A percentile compares a stretch with the other conserved stretches of the same genome.
These are phyloP conservation scores for Aspergillus aculeatinus DNA, from an alignment of 2,329 filamentous ascomycete species.

Conservation along the genomic window DNA sequence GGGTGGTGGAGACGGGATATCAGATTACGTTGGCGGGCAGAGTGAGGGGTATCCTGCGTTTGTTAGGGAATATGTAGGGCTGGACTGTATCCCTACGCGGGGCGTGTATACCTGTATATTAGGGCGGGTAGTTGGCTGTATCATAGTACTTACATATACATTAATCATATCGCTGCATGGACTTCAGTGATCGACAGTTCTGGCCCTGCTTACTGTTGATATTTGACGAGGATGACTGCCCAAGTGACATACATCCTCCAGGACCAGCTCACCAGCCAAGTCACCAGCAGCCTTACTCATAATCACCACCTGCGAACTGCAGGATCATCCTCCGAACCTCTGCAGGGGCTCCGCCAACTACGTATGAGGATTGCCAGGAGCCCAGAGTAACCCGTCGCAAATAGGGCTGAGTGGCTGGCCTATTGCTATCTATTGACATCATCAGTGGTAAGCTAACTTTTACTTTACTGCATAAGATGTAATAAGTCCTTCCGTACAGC, in stretches of 20 bases:
- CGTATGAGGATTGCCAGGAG: not conserved
- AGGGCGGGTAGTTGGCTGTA: not conserved
- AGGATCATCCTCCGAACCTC: not conserved
- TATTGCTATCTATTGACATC: not conserved
- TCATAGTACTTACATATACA: not conserved
- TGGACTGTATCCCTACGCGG: not conserved
- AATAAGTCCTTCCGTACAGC: too few relatives aligned
- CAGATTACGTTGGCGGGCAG: constrained; percentile 45
- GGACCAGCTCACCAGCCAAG: not conserved
- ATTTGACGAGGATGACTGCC: too few relatives aligned
- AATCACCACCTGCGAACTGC: not conserved
- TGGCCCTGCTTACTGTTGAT: too few relatives aligned
- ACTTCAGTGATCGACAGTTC: too few relatives aligned
- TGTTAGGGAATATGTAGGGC: constrained; percentile 40
- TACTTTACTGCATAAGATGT: too few relatives aligned
- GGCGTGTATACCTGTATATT: not conserved
- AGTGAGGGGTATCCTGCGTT: constrained; percentile 36
- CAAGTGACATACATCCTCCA: not conserved
- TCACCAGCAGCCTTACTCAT: not conserved
- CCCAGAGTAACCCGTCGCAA: not conserved
- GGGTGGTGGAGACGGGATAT: constrained; percentile 48
- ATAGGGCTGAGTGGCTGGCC: not conserved
- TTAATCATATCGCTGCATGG: not conserved
- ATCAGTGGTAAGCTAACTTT: not conserved
- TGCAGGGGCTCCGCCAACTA: not conserved